A percentile compares a stretch with the other conserved stretches of the same genome.
Conservation (phyloP, 768 basidiomycete species). For the Suillus americanus region DNA sequence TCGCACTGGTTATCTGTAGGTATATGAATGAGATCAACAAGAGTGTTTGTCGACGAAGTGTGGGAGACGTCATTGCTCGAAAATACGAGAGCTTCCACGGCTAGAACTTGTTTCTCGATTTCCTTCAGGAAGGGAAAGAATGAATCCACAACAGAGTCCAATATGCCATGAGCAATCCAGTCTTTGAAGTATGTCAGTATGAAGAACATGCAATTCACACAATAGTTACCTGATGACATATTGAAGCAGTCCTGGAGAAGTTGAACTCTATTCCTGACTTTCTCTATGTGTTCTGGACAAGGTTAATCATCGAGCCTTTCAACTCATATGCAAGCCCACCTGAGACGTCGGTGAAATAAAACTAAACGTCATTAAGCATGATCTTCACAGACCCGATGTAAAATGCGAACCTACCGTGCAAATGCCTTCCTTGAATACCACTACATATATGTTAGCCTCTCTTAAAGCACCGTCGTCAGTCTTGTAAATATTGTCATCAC, state of each 20-base stretch:
- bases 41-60: background rate
- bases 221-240: slow-evolving; percentile 67
- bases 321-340: slow-evolving; percentile 30
- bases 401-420: slow-evolving; percentile 52
- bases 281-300: slow-evolving; percentile 66
- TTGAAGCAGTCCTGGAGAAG: slow-evolving; percentile 59
- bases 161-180: slow-evolving; percentile 90
- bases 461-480: slow-evolving; percentile 51
- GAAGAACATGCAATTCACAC: background rate
- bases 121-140: slow-evolving; percentile 85
- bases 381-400: too few species aligned
- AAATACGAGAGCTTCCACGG: slow-evolving; percentile 73
- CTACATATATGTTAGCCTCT: slow-evolving; percentile 84
- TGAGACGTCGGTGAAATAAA: slow-evolving; percentile 87
- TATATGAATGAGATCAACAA: background rate
- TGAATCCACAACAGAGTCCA: slow-evolving; percentile 93
- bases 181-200: slow-evolving; percentile 42
- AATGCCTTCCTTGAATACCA: slow-evolving; percentile 88
- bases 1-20: background rate
- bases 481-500: slow-evolving; percentile 22
- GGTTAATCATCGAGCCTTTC: slow-evolving; percentile 5
- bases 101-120: slow-evolving; percentile 78
- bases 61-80: slow-evolving; percentile 19
- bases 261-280: slow-evolving; percentile 70
- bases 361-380: slow-evolving; percentile 42